phyloP scores from a whole-genome alignment of 2,329 filamentous ascomycete species.

The Plenodomus tracheiphilus region DNA sequence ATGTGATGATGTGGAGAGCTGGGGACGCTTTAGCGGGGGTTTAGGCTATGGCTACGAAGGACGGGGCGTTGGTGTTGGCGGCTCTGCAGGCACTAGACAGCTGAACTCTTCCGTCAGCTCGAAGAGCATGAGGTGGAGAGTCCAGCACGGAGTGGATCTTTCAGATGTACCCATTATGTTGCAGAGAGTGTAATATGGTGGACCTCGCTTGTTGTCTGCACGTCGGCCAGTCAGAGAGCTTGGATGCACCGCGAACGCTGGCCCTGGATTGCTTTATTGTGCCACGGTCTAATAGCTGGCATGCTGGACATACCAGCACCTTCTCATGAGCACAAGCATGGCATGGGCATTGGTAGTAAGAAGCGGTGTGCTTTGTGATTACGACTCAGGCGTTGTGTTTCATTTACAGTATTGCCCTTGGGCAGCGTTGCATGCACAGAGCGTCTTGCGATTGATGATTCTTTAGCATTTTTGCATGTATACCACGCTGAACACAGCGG shows the following conservation, averaged over 20 bases:
- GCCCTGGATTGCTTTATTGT: too few relatives aligned
- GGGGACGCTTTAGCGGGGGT: constrained; percentile 44
- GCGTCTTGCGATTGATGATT: constrained; percentile 3
- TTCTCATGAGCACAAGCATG: neutral
- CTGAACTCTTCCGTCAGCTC: constrained; percentile 33
- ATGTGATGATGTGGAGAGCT: constrained; percentile 7
- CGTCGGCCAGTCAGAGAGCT: too few relatives aligned
- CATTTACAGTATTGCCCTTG: neutral
- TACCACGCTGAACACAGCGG: constrained; percentile 7
- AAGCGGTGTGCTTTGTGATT: neutral
- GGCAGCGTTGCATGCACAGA: constrained; percentile 11
- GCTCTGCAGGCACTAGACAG: constrained; percentile 42
- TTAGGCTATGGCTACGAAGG: constrained; percentile 41
- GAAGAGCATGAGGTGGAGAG: constrained; percentile 34
- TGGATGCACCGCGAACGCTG: too few relatives aligned
- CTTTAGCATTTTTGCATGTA: constrained; percentile 12
- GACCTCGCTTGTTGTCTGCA: neutral
- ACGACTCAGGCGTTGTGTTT: constrained; percentile 2
- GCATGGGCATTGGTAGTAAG: neutral
- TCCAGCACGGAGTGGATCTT: constrained; percentile 38
- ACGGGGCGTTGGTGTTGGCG: constrained; percentile 37
- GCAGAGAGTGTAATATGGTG: constrained; percentile 14
- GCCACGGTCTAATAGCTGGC: too few relatives aligned
- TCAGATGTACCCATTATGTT: constrained; percentile 39
- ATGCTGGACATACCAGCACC: too few relatives aligned